Evolutionary conservation across 2,329 filamentous ascomycete genomes (phyloP).

Genomic region (Trichophyton simii): DNA sequence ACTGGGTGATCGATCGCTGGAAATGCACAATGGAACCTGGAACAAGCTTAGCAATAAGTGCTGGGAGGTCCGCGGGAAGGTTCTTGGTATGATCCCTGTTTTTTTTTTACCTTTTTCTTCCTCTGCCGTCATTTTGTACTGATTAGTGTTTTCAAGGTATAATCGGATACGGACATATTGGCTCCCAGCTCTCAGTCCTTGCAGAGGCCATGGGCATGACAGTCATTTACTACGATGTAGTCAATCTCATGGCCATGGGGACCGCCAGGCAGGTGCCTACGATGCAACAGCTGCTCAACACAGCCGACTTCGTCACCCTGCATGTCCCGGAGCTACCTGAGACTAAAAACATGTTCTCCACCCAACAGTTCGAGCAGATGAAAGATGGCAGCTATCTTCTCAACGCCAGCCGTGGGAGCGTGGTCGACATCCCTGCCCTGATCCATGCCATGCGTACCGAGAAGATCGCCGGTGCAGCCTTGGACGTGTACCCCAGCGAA

Average conservation of each 20-base stretch:
- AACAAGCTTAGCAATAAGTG: slow-evolving; percentile 95
- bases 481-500: slow-evolving; percentile 92
- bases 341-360: slow-evolving; percentile 85
- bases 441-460: slow-evolving; percentile 76
- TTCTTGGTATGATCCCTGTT: slow-evolving; percentile 49
- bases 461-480: slow-evolving; percentile 82
- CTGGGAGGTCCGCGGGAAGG: slow-evolving; percentile 98
- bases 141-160: slow-evolving; percentile 46
- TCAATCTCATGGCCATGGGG: slow-evolving; percentile 89
- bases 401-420: slow-evolving; percentile 86
- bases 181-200: slow-evolving; percentile 85
- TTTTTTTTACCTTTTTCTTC: neutral
- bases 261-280: slow-evolving; percentile 72
- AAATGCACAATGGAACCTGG: slow-evolving; percentile 91
- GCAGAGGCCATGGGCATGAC: slow-evolving; percentile 97
- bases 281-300: slow-evolving; percentile 60
- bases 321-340: slow-evolving; percentile 91
- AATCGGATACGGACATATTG: slow-evolving; percentile 94
- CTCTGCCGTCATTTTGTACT: neutral
- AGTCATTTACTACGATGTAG: slow-evolving; percentile 92
- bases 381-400: slow-evolving; percentile 87
- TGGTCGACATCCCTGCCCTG: slow-evolving; percentile 86
- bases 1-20: slow-evolving; percentile 79
- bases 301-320: slow-evolving; percentile 83
- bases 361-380: slow-evolving; percentile 70